Evolutionary conservation across 495 filamentous ascomycete genomes (phyloP), one percentile per base, ranked within the genome.

Genomic region (Tuber borchii): DNA sequence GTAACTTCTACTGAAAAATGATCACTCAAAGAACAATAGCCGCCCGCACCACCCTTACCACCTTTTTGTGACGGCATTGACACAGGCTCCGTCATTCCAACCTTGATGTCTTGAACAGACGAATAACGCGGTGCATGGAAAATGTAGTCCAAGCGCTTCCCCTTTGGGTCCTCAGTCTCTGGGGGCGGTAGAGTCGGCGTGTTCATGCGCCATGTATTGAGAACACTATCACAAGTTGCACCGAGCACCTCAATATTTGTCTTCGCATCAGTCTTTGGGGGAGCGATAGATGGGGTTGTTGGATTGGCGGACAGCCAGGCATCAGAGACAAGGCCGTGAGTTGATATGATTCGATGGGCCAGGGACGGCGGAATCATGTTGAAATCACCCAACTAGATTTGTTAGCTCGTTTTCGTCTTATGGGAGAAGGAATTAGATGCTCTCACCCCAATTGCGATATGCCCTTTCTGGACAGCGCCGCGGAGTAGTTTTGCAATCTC

Each of bases 131-230:
- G 75, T 22, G 75, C 77, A 48, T 83, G 82, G 70, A 99, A 99
- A 77, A 98, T 92, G 85, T 98, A 99, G 84, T 99, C 96, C n/a
- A 98, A 87, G 31, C 95, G 86, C 83, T 97, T 94, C 9, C 91
- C 96, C 42, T 86, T 85, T 6, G 89, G 89, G 83, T 97, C 94
- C 7, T 85, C 82, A 1, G 86, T 89, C 48, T 91, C 87, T 2
- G 86, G 85, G 0, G 87, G 84, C 26, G 93, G 86, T 0, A 92
- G 84, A 4, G 79, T 77, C 10, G 87, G 82, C 12, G 89, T 87
- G 39, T 89, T 84, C 95, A 96, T 98, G 39, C 93, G 87, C 95
- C 96, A 99, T 0, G 95, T 97, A 85, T 98, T 98, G 77, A 91
- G 88, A 12, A 88, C 88, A 71, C 90, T 90, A 81, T 97, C 93